A percentile compares a stretch with the other conserved stretches of the same genome.
phyloP scores from a whole-genome alignment of 2,329 filamentous ascomycete species.

The Ambrosiella beaveri region DNA sequence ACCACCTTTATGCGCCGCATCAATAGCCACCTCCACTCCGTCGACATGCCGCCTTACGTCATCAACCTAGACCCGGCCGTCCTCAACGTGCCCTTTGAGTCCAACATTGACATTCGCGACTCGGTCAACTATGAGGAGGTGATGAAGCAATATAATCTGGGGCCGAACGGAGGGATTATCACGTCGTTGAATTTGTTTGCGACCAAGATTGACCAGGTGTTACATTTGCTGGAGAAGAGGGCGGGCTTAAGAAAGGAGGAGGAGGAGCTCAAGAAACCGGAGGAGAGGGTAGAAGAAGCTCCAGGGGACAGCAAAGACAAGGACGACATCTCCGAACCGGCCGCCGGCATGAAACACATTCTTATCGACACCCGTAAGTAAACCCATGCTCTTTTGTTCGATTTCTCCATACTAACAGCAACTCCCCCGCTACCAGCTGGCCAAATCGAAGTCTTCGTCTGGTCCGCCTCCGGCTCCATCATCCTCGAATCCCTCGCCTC shows the following conservation, averaged over 20 bases:
- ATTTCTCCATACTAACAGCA: neutral
- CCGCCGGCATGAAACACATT: conserved; percentile 50
- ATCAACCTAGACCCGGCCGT: conserved; percentile 96
- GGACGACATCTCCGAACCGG: conserved; percentile 54
- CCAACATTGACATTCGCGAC: conserved; percentile 97
- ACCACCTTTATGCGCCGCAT: conserved; percentile 99
- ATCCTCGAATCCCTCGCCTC: conserved; percentile 83
- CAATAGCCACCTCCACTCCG: conserved; percentile 74
- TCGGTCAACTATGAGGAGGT: conserved; percentile 99
- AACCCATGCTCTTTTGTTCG: neutral
- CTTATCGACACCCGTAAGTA: conserved; percentile 63
- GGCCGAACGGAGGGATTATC: conserved; percentile 90
- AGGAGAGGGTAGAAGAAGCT: conserved; percentile 74
- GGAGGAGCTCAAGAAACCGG: conserved; percentile 86
- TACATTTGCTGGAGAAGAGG: conserved; percentile 77
- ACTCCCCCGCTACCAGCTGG: conserved; percentile 34
- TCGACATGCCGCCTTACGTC: conserved; percentile 74
- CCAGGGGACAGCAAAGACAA: conserved; percentile 78
- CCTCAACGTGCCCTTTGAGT: conserved; percentile 79
- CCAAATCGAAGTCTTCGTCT: conserved; percentile 97
- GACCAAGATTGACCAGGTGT: conserved; percentile 93
- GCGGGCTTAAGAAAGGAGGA: conserved; percentile 27
- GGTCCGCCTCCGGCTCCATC: conserved; percentile 90
- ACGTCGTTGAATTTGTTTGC: conserved; percentile 93
- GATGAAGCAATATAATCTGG: conserved; percentile 97